phyloP scores from a whole-genome alignment of 257 asterid species.

The Anisodus tanguticus region DNA sequence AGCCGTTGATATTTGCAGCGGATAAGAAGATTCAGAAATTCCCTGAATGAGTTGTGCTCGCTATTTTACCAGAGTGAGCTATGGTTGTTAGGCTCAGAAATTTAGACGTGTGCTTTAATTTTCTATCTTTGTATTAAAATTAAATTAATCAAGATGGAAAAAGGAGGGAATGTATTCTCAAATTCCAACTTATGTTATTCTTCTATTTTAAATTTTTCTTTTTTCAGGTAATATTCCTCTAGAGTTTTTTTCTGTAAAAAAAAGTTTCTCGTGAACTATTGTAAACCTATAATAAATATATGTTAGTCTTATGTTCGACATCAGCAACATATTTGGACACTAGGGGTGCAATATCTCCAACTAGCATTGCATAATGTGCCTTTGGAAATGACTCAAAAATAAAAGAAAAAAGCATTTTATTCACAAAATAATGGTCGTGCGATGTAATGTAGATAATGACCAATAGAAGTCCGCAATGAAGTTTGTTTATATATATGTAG shows the following conservation, averaged over 20 bases:
- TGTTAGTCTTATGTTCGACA: background rate
- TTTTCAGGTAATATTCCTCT: background rate
- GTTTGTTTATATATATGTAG: no score
- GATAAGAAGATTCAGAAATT: constrained; percentile 19
- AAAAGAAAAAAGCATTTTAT: background rate
- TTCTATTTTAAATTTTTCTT: background rate
- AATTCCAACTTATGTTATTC: constrained; percentile 14
- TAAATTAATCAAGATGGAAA: constrained; percentile 14
- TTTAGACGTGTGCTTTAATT: background rate
- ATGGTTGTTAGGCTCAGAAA: constrained; percentile 16
- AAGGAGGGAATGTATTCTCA: constrained; percentile 11
- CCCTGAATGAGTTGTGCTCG: background rate
- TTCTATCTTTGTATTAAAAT: constrained; percentile 14
- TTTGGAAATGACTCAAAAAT: background rate
- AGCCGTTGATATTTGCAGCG: constrained; percentile 25
- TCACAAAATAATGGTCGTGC: background rate
- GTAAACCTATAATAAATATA: background rate
- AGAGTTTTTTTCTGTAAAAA: background rate
- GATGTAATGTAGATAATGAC: background rate
- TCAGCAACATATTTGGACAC: no score
- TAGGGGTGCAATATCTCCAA: background rate
- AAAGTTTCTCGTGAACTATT: background rate
- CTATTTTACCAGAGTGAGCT: constrained; percentile 14
- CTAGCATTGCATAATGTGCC: background rate
- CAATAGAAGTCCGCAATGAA: background rate